Evolutionary conservation across 1,139 yeast genomes (phyloP).

Genomic region (Blastobotrys ciferrii): DNA sequence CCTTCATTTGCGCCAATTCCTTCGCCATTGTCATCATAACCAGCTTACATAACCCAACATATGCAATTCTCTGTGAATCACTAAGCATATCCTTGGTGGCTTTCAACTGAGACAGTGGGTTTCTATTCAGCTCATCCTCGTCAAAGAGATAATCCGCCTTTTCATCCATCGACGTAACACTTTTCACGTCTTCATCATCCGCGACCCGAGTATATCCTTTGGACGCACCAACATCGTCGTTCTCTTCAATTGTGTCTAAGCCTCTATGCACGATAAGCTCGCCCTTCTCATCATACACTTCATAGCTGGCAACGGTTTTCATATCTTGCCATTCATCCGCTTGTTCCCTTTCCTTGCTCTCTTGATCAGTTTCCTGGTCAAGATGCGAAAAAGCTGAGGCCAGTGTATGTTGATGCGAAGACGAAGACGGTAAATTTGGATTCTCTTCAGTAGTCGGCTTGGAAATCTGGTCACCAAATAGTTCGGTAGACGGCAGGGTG

Average conservation of each 20-base stretch:
- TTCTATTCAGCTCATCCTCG: slow-evolving; percentile 46
- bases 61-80: slow-evolving; percentile 87
- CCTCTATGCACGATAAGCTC: slow-evolving; percentile 40
- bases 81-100: slow-evolving; percentile 79
- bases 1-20: slow-evolving; percentile 60
- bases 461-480: slow-evolving; percentile 7
- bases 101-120: slow-evolving; percentile 63
- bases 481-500: background rate
- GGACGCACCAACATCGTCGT: slow-evolving; percentile 34
- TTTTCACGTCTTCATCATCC: slow-evolving; percentile 82
- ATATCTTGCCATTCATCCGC: slow-evolving; percentile 53
- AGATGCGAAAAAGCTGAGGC: slow-evolving; percentile 9
- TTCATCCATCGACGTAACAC: slow-evolving; percentile 63
- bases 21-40: slow-evolving; percentile 80
- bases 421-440: slow-evolving; percentile 20
- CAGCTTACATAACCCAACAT: slow-evolving; percentile 79
- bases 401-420: slow-evolving; percentile 23
- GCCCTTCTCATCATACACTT: slow-evolving; percentile 58
- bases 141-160: slow-evolving; percentile 80
- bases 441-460: background rate
- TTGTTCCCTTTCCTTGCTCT: slow-evolving; percentile 11
- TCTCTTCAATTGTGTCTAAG: slow-evolving; percentile 23
- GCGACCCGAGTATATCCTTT: slow-evolving; percentile 87
- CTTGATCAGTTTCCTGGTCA: slow-evolving; percentile 7
- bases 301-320: slow-evolving; percentile 59